phyloP scores from a whole-genome alignment of 192 early-diverging fungal species.

The Backusella tarrabulga region DNA sequence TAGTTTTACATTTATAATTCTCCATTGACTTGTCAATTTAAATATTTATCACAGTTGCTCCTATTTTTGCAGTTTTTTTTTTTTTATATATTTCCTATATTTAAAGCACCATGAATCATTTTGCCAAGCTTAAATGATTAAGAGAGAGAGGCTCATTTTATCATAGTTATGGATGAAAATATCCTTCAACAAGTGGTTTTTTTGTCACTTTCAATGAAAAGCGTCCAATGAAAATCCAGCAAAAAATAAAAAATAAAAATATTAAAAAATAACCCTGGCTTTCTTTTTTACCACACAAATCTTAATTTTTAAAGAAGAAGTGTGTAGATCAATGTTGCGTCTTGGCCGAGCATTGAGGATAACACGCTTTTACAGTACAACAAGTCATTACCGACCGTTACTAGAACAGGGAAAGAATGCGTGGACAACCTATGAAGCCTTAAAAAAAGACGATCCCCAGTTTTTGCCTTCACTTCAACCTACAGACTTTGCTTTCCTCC shows the following conservation, averaged over 20 bases:
- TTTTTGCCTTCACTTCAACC: neutral
- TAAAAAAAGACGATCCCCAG: conserved; percentile 5
- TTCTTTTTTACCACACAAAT: neutral
- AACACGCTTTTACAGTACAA: neutral
- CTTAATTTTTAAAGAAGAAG: neutral
- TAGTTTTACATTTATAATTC: neutral
- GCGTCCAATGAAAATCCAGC: neutral
- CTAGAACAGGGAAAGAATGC: neutral
- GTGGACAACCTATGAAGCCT: neutral
- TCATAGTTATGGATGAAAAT: too few species aligned
- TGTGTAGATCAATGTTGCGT: conserved; percentile 1
- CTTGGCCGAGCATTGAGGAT: neutral
- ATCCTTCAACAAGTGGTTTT: too few species aligned
- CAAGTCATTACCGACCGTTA: neutral
- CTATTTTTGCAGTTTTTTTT: too few species aligned
- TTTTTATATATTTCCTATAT: too few species aligned
- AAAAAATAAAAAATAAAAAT: neutral
- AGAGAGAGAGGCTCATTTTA: too few species aligned
- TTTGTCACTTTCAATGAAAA: too few species aligned
- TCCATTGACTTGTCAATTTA: too few species aligned
- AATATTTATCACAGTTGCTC: too few species aligned
- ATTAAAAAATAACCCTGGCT: neutral
- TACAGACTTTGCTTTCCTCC: conserved; percentile 19
- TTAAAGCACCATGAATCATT: too few species aligned
- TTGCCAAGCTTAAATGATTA: too few species aligned